Evolutionary conservation across 495 filamentous ascomycete genomes (phyloP), one percentile per base, ranked within the genome.

Genomic region (Thermothielavioides terrestris): DNA sequence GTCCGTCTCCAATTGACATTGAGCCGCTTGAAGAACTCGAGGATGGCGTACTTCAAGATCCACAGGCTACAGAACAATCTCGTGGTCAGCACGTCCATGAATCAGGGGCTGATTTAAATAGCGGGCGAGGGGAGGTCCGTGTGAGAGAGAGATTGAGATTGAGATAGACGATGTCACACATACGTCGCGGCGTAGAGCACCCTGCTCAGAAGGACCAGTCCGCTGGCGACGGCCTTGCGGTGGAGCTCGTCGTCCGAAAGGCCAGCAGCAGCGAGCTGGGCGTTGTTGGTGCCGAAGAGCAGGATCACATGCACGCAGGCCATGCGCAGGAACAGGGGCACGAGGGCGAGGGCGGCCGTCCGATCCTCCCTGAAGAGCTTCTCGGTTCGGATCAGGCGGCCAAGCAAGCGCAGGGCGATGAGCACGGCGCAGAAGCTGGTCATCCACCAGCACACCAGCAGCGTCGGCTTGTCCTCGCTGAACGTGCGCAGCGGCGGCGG

Each of bases 401-500:
- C 90, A 47, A 61, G 67, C 9, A 95, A 64, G 0, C 92, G 79
- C 26, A 88, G 72, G 15, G 88, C 50, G 51, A 98, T 95, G 52
- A 95, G 85, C 31, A 78, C 76, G 40, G 89, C 68, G 27, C 88
- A 86, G 61, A 94, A 92, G 6, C 70, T 71, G 7, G 89, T 94
- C 50, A 87, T 88, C 92, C 92, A 95, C 86, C 89, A 96, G 61
- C 85, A 90, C 58, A 92, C 88, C 45, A 96, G 73, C 34, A 98
- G 75, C 0, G 86, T 89, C 20, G 88, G 81, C 52, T 88, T 84
- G 67, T 87, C 76, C 25, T 82, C 60, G 60, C 69, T 54, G 60
- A 69, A 66, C 8, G 74, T 67, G 52, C 75, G 77, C 42, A 74
- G 68, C 44, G 75, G 71, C 39, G 86, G 85, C 8, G 83, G 79